Evolutionary conservation across 2,329 filamentous ascomycete species (phyloP).

Genomic region (Pestalotiopsis sp.): DNA sequence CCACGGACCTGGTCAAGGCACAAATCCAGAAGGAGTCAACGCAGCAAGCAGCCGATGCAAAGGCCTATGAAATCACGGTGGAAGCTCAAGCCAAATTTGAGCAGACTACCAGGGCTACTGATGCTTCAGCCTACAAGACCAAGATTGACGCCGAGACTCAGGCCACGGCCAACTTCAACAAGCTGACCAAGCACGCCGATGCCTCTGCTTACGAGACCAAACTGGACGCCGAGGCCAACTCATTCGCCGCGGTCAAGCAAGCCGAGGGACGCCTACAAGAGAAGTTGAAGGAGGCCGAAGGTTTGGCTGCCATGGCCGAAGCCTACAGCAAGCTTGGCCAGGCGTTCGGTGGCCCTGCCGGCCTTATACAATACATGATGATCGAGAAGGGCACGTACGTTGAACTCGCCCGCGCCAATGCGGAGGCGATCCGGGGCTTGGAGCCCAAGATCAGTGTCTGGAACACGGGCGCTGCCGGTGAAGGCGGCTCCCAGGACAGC

Average conservation of each 20-base stretch:
- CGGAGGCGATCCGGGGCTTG: slow-evolving; percentile 55
- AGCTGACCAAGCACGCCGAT: slow-evolving; percentile 50
- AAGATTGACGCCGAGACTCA: slow-evolving; percentile 46
- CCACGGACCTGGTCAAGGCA: slow-evolving; percentile 76
- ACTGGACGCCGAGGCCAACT: slow-evolving; percentile 42
- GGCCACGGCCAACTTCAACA: slow-evolving; percentile 34
- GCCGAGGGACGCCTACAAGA: slow-evolving; percentile 57
- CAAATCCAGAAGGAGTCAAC: slow-evolving; percentile 67
- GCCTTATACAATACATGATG: slow-evolving; percentile 83
- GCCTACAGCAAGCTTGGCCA: slow-evolving; percentile 73
- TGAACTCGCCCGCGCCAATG: slow-evolving; percentile 49
- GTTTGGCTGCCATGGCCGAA: slow-evolving; percentile 73
- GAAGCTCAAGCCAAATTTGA: slow-evolving; percentile 59
- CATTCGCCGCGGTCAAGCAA: slow-evolving; percentile 40
- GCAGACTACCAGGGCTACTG: slow-evolving; percentile 57
- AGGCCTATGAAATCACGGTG: slow-evolving; percentile 64
- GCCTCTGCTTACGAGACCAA: slow-evolving; percentile 47
- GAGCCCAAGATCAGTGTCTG: slow-evolving; percentile 90
- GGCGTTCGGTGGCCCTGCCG: slow-evolving; percentile 76
- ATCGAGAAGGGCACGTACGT: slow-evolving; percentile 80
- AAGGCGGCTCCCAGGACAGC: slow-evolving; percentile 49
- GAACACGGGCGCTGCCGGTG: slow-evolving; percentile 69
- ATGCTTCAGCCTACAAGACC: slow-evolving; percentile 55
- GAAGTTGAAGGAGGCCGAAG: slow-evolving; percentile 75
- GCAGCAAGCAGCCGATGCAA: slow-evolving; percentile 67